A percentile compares a stretch with the other conserved stretches of the same genome.
These are phyloP conservation scores for Diplosphaera chodatii DNA, from an alignment of 139 green algal genomes.

Conservation along the genomic window DNA sequence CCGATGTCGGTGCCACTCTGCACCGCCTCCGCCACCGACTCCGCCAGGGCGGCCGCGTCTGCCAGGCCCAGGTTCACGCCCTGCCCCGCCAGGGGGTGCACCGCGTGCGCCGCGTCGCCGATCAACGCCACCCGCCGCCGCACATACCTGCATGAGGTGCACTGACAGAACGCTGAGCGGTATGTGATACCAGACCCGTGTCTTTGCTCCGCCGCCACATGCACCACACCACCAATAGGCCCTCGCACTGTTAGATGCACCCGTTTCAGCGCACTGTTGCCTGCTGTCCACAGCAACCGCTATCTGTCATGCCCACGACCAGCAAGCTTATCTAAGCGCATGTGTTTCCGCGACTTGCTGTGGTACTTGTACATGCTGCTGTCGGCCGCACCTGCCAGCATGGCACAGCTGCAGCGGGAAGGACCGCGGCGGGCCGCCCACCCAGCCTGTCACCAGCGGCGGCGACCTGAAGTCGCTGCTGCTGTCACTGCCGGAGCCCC, in stretches of 20 bases:
- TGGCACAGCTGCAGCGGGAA: slow-evolving; percentile 60
- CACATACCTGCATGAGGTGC: slow-evolving; percentile 48
- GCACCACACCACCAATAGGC: no score
- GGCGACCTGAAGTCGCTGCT: slow-evolving; percentile 22
- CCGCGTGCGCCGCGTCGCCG: slow-evolving; percentile 70
- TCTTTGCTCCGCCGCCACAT: no score
- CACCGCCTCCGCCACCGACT: slow-evolving; percentile 30
- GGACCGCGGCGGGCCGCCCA: slow-evolving; percentile 34
- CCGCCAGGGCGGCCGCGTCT: slow-evolving; percentile 52
- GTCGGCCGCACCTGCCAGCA: slow-evolving; percentile 40
- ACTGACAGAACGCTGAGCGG: no score
- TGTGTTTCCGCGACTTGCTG: no score
- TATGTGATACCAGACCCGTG: no score
- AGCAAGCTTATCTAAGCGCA: no score
- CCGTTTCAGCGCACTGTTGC: no score
- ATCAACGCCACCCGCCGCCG: slow-evolving; percentile 64
- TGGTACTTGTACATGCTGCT: no score
- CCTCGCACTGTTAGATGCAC: no score
- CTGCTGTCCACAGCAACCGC: no score
- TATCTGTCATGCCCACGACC: no score
- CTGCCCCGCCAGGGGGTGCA: slow-evolving; percentile 75
- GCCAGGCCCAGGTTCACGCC: slow-evolving; percentile 72
- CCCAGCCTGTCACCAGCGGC: slow-evolving; percentile 41
- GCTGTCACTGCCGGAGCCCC: no score
- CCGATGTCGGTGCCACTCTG: slow-evolving; percentile 50